Base-by-base conservation (phyloP, 2,329 filamentous ascomycete genomes). In the Penicillium paneum region DNA sequence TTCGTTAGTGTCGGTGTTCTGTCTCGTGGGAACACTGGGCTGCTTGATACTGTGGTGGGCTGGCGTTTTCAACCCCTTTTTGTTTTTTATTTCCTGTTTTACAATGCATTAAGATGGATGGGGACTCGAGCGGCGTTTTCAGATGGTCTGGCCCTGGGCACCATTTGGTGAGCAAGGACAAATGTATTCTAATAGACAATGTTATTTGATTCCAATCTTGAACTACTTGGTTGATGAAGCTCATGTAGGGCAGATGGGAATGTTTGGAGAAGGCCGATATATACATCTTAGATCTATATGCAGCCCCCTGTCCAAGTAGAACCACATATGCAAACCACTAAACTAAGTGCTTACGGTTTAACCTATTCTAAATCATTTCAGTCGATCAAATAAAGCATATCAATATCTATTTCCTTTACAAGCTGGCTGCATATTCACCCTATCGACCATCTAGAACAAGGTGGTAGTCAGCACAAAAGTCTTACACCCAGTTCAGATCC, bases 131-230 rank as follows among this genome's bases (percentile, higher is more conserved):
- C 26, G 61, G 61, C 57, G 61, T 63, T 63, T 53, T 55, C 43
- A 60, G 59, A 63, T 52, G 60, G 56, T 51, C 51, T 52, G 55
- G 51, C 44, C 51, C 49, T 50, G 49, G 56, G 39, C 17, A 41
- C 42, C 40, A 47, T 46, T 50, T 40, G 49, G 21, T 52, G 28
- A 34, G 47, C 41, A 41, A 26, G 44, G 34, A 21, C 42, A 42
- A 49, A 47, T 62, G 60, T 62, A 63, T 54, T 57, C 31, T 63
- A 62, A 54, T 62, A 60, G 57, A 62, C 29, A 45, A 49, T 54
- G 5, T 26, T 19, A 35, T 40, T 49, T 44, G 52, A 35, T 58
- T 43, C 38, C 29, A 24, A 19, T 51, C 32, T 29, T 21, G 8
- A 45, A 15, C 3, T 34, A 34, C 35, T n/a, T 3, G 3, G 6